A percentile compares a stretch with the other conserved stretches of the same genome.
These are phyloP conservation scores for Lentinula novae-zelandiae DNA, from an alignment of 1,284 basidiomycete species.

Conservation along the genomic window DNA sequence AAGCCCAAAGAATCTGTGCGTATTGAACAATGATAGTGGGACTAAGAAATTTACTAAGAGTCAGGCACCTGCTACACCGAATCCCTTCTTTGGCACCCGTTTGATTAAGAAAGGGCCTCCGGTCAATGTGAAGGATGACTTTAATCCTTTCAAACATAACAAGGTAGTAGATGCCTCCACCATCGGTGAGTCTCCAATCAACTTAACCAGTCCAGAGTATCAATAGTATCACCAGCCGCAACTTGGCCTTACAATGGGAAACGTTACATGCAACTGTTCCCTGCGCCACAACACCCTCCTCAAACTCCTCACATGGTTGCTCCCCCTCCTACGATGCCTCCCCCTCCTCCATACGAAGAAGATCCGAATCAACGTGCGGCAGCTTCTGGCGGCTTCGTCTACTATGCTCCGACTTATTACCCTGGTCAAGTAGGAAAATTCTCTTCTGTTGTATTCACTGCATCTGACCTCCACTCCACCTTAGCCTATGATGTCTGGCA, in stretches of 20 bases:
- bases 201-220: neutral
- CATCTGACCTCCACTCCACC: conserved; percentile 6
- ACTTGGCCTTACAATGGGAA: conserved; percentile 90
- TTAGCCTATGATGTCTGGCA: conserved; percentile 77
- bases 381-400: conserved; percentile 55
- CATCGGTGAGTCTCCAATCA: conserved; percentile 55
- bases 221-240: conserved; percentile 42
- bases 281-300: conserved; percentile 50
- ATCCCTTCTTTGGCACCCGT: conserved; percentile 87
- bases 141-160: conserved; percentile 88
- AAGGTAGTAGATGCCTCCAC: conserved; percentile 74
- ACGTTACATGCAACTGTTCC: conserved; percentile 78
- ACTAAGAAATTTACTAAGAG: neutral
- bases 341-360: conserved; percentile 73
- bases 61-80: conserved; percentile 42
- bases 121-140: conserved; percentile 88
- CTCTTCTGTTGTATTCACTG: conserved; percentile 7
- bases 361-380: conserved; percentile 58
- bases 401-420: conserved; percentile 73
- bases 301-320: conserved; percentile 64
- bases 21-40: conserved; percentile 1
- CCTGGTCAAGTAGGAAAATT: conserved; percentile 71
- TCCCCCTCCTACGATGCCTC: conserved; percentile 61
- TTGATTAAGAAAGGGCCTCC: conserved; percentile 66
- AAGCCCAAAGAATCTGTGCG: conserved; percentile 58